A percentile compares a stretch with the other conserved stretches of the same genome.
phyloP scores from a whole-genome alignment of 2,329 filamentous ascomycete genomes.

The Uncinocarpus reesii region DNA sequence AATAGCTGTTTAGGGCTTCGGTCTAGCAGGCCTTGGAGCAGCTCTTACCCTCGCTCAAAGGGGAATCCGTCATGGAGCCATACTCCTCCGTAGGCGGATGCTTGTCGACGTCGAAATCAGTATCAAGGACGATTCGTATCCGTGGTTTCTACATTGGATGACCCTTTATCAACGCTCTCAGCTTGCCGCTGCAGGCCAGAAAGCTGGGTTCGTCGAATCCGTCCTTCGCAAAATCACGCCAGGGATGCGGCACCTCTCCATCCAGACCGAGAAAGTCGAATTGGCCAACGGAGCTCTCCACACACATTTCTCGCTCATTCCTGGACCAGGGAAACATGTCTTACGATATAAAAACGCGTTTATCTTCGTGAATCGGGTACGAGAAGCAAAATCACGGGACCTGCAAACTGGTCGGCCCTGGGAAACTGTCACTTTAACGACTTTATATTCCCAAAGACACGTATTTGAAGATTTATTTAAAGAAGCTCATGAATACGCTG shows the following conservation, averaged over 20 bases:
- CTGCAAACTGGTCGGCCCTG: constrained; percentile 78
- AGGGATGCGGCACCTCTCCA: constrained; percentile 53
- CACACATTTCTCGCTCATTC: constrained; percentile 78
- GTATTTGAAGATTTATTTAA: constrained; percentile 84
- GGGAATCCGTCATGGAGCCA: constrained; percentile 60
- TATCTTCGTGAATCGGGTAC: constrained; percentile 75
- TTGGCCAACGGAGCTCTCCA: constrained; percentile 57
- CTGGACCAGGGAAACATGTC: constrained; percentile 80
- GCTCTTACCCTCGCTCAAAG: constrained; percentile 70
- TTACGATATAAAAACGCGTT: constrained; percentile 79
- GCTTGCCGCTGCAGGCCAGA: constrained; percentile 36
- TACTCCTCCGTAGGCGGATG: constrained; percentile 68
- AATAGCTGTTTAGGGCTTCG: constrained; percentile 53
- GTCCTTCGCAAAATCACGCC: constrained; percentile 50
- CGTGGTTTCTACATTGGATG: constrained; percentile 91
- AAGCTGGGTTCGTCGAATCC: constrained; percentile 40
- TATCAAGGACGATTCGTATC: constrained; percentile 83
- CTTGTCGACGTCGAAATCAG: constrained; percentile 94
- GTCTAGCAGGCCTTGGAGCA: constrained; percentile 79
- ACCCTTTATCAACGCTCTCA: constrained; percentile 63
- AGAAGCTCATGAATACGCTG: constrained; percentile 73
- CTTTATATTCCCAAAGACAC: constrained; percentile 77
- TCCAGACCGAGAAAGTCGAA: constrained; percentile 53
- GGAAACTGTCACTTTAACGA: constrained; percentile 86
- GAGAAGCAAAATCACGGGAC: constrained; percentile 69